Evolutionary conservation across 1,139 yeast genomes (phyloP).

Genomic region (Ogataea hybrid): DNA sequence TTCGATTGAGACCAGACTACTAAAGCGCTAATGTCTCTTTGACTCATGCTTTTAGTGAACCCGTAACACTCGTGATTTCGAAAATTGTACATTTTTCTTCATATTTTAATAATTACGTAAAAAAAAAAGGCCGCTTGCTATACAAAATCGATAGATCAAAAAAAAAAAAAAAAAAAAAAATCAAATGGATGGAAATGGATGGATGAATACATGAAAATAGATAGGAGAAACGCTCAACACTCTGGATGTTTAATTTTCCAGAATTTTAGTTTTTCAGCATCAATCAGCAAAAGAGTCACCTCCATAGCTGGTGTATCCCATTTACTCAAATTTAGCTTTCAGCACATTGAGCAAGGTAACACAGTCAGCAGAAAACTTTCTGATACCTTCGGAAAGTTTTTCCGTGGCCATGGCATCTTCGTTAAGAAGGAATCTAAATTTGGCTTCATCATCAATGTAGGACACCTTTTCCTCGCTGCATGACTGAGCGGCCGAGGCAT

Average conservation of each 20-base stretch:
- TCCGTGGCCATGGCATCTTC: constrained; percentile 99
- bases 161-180: too few relatives aligned
- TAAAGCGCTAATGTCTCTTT: neutral
- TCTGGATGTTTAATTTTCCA: too few relatives aligned
- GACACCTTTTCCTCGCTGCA: constrained; percentile 68
- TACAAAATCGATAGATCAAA: too few relatives aligned
- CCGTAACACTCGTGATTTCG: too few relatives aligned
- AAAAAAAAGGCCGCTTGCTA: too few relatives aligned
- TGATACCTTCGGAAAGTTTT: constrained; percentile 96
- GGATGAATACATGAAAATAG: too few relatives aligned
- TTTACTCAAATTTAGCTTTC: constrained; percentile 56
- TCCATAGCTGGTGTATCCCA: neutral
- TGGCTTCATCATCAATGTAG: constrained; percentile 80
- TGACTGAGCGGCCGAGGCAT: constrained; percentile 52
- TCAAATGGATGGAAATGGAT: too few relatives aligned
- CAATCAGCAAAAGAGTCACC: too few relatives aligned
- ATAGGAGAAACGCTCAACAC: too few relatives aligned
- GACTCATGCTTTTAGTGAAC: neutral
- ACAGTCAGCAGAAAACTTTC: constrained; percentile 95
- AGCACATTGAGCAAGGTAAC: constrained; percentile 76
- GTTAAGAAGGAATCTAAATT: constrained; percentile 87
- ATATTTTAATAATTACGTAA: too few relatives aligned
- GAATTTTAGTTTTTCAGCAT: too few relatives aligned
- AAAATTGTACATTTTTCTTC: too few relatives aligned
- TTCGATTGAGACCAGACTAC: neutral